These are phyloP conservation scores for Plasmodium cynomolgi DNA, from an alignment of 169 alveolate species.

Conservation along the genomic window DNA sequence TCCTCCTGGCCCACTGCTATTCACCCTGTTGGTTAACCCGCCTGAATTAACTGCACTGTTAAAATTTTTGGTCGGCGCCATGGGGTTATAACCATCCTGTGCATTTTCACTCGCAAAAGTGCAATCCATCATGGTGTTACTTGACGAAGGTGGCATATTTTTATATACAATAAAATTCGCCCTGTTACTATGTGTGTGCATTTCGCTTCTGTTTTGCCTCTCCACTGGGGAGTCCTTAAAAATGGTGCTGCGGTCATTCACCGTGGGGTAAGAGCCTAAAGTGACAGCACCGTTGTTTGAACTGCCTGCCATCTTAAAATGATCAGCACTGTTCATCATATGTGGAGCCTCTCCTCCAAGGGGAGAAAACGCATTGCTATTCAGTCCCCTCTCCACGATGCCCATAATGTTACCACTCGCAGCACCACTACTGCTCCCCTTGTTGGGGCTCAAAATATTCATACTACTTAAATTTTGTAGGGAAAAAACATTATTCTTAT, in stretches of 20 bases:
- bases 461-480: conserved; percentile 19
- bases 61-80: neutral
- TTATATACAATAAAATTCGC: neutral
- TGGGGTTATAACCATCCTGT: neutral
- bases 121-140: neutral
- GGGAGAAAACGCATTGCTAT: neutral
- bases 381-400: neutral
- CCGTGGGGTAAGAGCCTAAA: neutral
- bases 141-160: neutral
- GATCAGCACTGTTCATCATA: neutral
- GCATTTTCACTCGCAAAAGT: neutral
- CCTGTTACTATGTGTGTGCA: neutral
- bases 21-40: neutral
- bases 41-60: neutral
- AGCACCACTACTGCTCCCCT: neutral
- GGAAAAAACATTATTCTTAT: conserved; percentile 42
- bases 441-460: neutral
- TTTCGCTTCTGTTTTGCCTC: neutral
- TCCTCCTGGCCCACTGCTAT: neutral
- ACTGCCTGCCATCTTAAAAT: neutral
- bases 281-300: neutral
- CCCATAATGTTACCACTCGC: neutral
- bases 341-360: neutral
- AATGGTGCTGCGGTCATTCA: neutral
- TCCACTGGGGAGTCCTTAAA: neutral